phyloP scores from a whole-genome alignment of 2,329 filamentous ascomycete genomes.

The Beauveria bassiana region DNA sequence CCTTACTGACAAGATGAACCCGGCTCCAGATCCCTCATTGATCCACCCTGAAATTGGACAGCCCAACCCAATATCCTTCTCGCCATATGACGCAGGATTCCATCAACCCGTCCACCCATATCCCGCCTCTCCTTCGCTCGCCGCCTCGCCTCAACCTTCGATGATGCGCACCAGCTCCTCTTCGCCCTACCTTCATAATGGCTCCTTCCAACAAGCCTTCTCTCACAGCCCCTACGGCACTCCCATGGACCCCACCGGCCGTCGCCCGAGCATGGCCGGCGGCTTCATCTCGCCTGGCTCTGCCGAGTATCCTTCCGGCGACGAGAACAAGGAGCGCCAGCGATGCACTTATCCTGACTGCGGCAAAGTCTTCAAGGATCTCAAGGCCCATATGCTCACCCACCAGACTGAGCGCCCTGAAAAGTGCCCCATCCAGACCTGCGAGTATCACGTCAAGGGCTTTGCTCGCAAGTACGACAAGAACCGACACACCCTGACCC shows the following conservation, averaged over 20 bases:
- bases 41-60: conserved; percentile 48
- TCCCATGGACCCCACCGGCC: conserved; percentile 37
- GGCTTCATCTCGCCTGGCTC: conserved; percentile 59
- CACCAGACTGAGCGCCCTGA: conserved; percentile 86
- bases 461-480: conserved; percentile 96
- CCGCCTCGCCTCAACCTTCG: conserved; percentile 41
- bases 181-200: conserved; percentile 58
- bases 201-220: conserved; percentile 43
- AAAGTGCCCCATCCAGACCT: conserved; percentile 87
- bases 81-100: conserved; percentile 41
- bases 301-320: conserved; percentile 52
- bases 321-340: conserved; percentile 59
- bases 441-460: conserved; percentile 86
- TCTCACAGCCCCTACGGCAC: conserved; percentile 47
- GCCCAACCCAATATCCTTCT: conserved; percentile 34
- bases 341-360: conserved; percentile 79
- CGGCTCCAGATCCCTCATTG: conserved; percentile 43
- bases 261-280: conserved; percentile 56
- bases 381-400: conserved; percentile 91
- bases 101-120: conserved; percentile 39
- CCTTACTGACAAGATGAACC: conserved; percentile 28
- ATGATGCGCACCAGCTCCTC: conserved; percentile 47
- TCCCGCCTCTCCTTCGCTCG: conserved; percentile 57
- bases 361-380: conserved; percentile 79
- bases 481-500: conserved; percentile 86